phyloP scores from a whole-genome alignment of 345 rosid genomes.

The Ceriops decandra region DNA sequence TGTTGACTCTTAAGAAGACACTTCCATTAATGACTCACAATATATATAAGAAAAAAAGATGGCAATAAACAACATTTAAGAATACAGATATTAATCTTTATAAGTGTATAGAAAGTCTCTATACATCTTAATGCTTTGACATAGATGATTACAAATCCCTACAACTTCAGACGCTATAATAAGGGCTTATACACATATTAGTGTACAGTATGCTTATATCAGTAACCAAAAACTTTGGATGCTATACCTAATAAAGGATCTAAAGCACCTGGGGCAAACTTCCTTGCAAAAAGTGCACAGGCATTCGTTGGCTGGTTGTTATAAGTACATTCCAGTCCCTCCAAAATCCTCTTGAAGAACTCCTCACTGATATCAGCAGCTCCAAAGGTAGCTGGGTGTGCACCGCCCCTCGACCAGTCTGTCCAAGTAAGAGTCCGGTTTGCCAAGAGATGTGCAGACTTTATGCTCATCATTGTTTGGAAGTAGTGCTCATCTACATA shows the following conservation, averaged over 20 bases:
- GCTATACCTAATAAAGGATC: slow-evolving; percentile 54
- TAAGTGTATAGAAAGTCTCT: background rate
- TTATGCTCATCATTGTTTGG: slow-evolving; percentile 76
- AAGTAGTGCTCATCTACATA: slow-evolving; percentile 94
- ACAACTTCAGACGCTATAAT: background rate
- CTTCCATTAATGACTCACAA: no score
- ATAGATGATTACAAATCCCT: background rate
- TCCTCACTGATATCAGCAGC: slow-evolving; percentile 45
- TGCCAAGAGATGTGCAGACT: slow-evolving; percentile 54
- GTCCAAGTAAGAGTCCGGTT: slow-evolving; percentile 78
- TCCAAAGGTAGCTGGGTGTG: slow-evolving; percentile 85
- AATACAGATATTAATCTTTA: no score
- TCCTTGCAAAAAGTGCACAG: slow-evolving; percentile 76
- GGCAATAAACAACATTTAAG: no score
- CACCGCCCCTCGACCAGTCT: slow-evolving; percentile 92
- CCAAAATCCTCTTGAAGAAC: slow-evolving; percentile 54
- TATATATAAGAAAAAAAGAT: no score
- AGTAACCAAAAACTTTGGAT: slow-evolving; percentile 47
- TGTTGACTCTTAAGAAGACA: no score
- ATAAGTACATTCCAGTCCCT: slow-evolving; percentile 46
- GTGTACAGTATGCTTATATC: slow-evolving; percentile 6
- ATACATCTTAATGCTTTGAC: slow-evolving; percentile 14
- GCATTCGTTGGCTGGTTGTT: slow-evolving; percentile 45
- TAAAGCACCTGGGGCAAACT: slow-evolving; percentile 75
- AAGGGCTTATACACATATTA: no score